Evolutionary conservation across 1,284 basidiomycete genomes (phyloP).

Genomic region (Sanghuangporus weigelae): DNA sequence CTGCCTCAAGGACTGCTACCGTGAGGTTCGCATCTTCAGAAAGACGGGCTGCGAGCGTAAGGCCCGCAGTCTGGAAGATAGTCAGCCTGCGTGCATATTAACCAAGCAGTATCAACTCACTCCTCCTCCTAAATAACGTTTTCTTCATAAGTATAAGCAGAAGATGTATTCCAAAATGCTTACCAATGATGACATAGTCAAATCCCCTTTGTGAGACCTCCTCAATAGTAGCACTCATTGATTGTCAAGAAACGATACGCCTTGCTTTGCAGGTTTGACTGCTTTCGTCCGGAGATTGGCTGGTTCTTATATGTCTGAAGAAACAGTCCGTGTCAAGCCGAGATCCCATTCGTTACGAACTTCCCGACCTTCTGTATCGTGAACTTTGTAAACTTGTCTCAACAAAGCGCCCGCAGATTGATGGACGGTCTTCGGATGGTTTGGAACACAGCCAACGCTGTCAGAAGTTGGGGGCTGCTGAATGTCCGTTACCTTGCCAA

Average conservation of each 20-base stretch:
- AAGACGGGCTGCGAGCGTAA: conserved; percentile 40
- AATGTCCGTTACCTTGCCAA: too few species aligned
- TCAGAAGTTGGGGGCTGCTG: too few species aligned
- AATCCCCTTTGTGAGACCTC: conserved; percentile 4
- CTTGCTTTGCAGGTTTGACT: too few species aligned
- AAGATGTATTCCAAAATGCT: not conserved
- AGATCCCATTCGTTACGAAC: too few species aligned
- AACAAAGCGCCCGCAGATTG: too few species aligned
- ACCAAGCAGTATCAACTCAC: not conserved
- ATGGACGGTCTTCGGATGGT: too few species aligned
- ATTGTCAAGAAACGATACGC: not conserved
- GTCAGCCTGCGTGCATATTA: not conserved
- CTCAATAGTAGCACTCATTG: not conserved
- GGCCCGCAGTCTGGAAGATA: conserved; percentile 29
- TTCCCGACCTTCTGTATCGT: too few species aligned
- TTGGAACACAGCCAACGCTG: too few species aligned
- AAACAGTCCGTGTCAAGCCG: too few species aligned
- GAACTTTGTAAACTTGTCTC: too few species aligned
- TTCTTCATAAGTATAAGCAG: not conserved
- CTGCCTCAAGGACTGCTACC: conserved; percentile 39
- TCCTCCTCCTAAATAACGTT: conserved; percentile 7
- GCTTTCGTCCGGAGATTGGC: too few species aligned
- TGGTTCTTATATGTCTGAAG: too few species aligned
- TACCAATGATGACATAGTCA: conserved; percentile 16
- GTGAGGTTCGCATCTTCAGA: conserved; percentile 34